Conservation (phyloP, 2,329 filamentous ascomycete genomes). For the Aspergillus sp. region DNA sequence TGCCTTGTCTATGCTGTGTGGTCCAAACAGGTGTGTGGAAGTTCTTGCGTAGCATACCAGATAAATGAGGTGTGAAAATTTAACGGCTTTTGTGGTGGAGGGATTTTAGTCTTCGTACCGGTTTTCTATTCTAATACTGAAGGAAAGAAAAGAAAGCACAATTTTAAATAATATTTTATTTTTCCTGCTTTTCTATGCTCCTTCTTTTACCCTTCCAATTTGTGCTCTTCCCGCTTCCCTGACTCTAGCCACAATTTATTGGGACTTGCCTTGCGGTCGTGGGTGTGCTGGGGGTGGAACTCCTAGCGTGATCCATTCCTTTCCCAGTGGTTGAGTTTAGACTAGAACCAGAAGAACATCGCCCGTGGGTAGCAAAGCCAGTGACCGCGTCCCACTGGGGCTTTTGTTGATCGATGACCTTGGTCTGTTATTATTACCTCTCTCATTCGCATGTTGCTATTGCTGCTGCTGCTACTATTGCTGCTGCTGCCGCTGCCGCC, state of each 20-base stretch:
- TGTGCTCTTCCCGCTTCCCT: background rate
- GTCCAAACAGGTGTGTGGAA: background rate
- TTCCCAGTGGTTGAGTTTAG: conserved; percentile 16
- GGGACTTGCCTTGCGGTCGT: conserved; percentile 10
- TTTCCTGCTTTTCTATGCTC: background rate
- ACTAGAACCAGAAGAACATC: conserved; percentile 20
- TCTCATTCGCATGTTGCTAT: conserved; percentile 2
- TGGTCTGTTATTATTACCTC: conserved; percentile 18
- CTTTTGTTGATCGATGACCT: conserved; percentile 24
- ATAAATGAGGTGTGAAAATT: background rate
- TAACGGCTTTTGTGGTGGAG: background rate
- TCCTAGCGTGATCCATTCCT: conserved; percentile 27
- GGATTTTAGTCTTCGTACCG: background rate
- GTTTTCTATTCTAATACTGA: background rate
- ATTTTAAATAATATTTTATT: background rate
- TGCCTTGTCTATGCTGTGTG: background rate
- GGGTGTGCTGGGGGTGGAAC: conserved; percentile 19
- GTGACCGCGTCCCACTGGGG: conserved; percentile 21
- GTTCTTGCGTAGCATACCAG: background rate
- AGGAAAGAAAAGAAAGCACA: no score
- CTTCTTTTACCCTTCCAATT: background rate
- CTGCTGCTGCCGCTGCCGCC: background rate
- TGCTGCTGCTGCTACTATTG: conserved; percentile 19
- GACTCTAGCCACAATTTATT: background rate
- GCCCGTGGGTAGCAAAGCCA: conserved; percentile 16